These are phyloP conservation scores for Xylariomycetidae sp. DNA, from an alignment of 2,329 filamentous ascomycete species.

Conservation along the genomic window DNA sequence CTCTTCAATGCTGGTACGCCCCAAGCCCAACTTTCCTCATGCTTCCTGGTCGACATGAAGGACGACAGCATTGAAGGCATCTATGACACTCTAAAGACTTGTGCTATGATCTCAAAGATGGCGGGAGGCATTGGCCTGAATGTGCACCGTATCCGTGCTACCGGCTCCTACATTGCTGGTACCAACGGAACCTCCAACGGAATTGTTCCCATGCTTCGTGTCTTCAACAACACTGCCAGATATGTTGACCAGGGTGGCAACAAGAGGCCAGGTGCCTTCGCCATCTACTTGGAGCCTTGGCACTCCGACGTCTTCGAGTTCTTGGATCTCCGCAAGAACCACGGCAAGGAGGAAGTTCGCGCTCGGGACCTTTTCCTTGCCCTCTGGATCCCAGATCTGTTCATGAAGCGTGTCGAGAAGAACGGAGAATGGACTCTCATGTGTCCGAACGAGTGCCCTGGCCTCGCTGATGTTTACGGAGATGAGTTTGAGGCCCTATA, in stretches of 20 bases:
- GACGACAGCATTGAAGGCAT: conserved; percentile 99
- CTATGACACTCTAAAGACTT: conserved; percentile 98
- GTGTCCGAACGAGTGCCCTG: conserved; percentile 95
- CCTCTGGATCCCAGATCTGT: conserved; percentile 96
- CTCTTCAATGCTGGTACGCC: conserved; percentile 98
- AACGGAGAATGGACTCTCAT: conserved; percentile 97
- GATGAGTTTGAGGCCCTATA: conserved; percentile 96
- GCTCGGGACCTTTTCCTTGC: conserved; percentile 97
- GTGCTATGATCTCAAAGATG: conserved; percentile 99
- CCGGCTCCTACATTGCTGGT: conserved; percentile 94
- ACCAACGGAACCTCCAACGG: conserved; percentile 98
- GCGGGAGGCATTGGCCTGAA: conserved; percentile 97
- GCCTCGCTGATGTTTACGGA: conserved; percentile 92
- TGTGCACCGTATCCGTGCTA: conserved; percentile 92
- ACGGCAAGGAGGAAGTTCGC: conserved; percentile 96
- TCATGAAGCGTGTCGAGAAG: conserved; percentile 99
- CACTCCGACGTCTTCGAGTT: conserved; percentile 97
- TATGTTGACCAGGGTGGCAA: conserved; percentile 99
- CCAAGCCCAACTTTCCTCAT: conserved; percentile 90
- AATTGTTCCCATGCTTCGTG: conserved; percentile 94
- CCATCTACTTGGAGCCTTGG: conserved; percentile 99
- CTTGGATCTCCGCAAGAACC: conserved; percentile 97
- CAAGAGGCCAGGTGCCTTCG: conserved; percentile 97
- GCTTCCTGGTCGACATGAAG: conserved; percentile 99
- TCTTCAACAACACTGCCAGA: conserved; percentile 98